phyloP scores from a whole-genome alignment of 352 stramenopile species.

The Phytopythium oedochilum region DNA sequence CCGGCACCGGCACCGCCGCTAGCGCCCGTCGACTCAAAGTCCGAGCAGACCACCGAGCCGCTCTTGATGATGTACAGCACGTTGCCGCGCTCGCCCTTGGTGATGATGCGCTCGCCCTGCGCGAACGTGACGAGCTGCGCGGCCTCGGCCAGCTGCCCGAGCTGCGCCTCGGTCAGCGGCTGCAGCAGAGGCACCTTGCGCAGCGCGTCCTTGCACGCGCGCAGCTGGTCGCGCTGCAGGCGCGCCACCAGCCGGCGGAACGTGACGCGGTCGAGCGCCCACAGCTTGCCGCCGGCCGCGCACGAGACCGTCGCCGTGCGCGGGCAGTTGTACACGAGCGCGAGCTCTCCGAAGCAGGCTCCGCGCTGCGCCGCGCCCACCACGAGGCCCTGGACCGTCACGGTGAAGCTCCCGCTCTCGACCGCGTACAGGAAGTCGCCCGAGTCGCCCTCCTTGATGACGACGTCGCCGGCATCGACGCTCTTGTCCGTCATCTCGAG shows the following conservation, averaged over 20 bases:
- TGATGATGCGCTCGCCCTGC: conserved; percentile 75
- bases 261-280: conserved; percentile 81
- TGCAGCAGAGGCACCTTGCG: conserved; percentile 52
- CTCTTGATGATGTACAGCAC: conserved; percentile 86
- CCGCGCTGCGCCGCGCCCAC: conserved; percentile 71
- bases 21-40: conserved; percentile 31
- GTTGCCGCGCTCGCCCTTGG: conserved; percentile 75
- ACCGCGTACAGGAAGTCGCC: conserved; percentile 83
- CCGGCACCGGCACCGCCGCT: too few species aligned
- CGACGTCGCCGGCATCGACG: conserved; percentile 25
- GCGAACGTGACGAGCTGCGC: conserved; percentile 65
- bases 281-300: conserved; percentile 49
- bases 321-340: conserved; percentile 95
- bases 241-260: conserved; percentile 85
- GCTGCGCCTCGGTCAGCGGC: conserved; percentile 49
- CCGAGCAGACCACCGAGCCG: conserved; percentile 54
- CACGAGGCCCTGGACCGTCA: conserved; percentile 78
- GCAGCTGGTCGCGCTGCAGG: conserved; percentile 59
- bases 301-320: conserved; percentile 86
- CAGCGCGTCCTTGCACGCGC: conserved; percentile 59
- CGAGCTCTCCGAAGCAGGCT: conserved; percentile 93
- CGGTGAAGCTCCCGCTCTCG: conserved; percentile 79
- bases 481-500: conserved; percentile 50
- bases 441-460: conserved; percentile 62
- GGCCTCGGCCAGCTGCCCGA: conserved; percentile 54